Base-by-base conservation (phyloP, 2,329 filamentous ascomycete species). In the Neopestalotiopsis rosae region DNA sequence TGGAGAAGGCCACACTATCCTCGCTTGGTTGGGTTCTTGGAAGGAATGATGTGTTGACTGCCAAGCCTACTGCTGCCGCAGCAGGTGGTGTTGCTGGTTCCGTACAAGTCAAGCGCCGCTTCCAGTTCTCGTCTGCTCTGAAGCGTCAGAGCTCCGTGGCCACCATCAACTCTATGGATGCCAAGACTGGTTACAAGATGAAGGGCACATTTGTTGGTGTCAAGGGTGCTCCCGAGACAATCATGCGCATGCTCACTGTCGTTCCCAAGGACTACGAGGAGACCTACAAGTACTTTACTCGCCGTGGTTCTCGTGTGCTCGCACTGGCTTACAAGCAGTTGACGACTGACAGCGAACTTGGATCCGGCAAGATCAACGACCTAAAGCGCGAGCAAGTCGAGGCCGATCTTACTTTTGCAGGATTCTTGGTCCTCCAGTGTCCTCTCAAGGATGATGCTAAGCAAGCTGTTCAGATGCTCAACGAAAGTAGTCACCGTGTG, bases 231-330 rank as follows among this genome's bases (percentile, higher is more conserved):
- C 96, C 96, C 1, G 96, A 99, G 83, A 99, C 96, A 0, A 98
- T 99, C 76, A 91, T 94, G 81, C 95, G 93, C 78, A 98, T 98
- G 93, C 87, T 99, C 71, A 87, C 94, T 45, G 87, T 91, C 42
- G 89, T 94, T 10, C 96, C 96, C 7, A 86, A 90, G 1, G 90
- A 97, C 78, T 99, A 99, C 77, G 96, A 99, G 79, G 96, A 98
- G 82, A 99, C 96, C 0, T 99, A 91, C 88, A 99, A 98, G 82
- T 94, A 97, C 83, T 99, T 98, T 77, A 98, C 95, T 67, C 90
- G 96, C 72, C 97, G 97, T 75, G 96, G 96, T 74, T 97, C 94
- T 58, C 93, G 96, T 84, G 96, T 99, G 14, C 88, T 99, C 49
- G 94, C 95, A 62, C 88, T 99, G 57, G 96, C 93, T 49, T 98